Conservation (phyloP, 331 rosid genomes). For the Arachis monticola region DNA sequence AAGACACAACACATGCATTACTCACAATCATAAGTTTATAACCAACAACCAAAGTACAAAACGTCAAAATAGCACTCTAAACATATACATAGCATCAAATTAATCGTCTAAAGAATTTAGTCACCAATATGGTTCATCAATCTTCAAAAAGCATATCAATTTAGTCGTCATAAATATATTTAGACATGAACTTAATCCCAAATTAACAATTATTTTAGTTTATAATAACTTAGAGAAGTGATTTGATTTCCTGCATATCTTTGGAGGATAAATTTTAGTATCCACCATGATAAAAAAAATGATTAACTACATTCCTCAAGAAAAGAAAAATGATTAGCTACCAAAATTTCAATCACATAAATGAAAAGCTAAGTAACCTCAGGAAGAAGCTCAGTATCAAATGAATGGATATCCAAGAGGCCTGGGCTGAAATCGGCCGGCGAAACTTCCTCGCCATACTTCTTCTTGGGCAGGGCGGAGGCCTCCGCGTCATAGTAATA, state of each 20-base stretch:
- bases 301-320: background rate
- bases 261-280: background rate
- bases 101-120: background rate
- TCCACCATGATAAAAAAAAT: background rate
- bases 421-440: conserved; percentile 82
- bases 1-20: background rate
- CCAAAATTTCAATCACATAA: background rate
- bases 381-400: conserved; percentile 81
- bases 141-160: background rate
- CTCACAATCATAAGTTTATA: background rate
- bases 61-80: background rate
- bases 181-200: background rate
- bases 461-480: conserved; percentile 58
- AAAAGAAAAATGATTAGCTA: background rate
- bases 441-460: conserved; percentile 61
- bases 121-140: background rate
- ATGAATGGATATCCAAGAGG: conserved; percentile 84
- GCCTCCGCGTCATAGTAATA: conserved; percentile 57
- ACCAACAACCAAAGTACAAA: background rate
- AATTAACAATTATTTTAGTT: background rate
- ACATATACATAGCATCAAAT: background rate
- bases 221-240: background rate
- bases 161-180: background rate
- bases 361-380: conserved; percentile 56
- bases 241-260: background rate